phyloP scores from a whole-genome alignment of 1,139 yeast species.

The Fermentozyma sake region DNA sequence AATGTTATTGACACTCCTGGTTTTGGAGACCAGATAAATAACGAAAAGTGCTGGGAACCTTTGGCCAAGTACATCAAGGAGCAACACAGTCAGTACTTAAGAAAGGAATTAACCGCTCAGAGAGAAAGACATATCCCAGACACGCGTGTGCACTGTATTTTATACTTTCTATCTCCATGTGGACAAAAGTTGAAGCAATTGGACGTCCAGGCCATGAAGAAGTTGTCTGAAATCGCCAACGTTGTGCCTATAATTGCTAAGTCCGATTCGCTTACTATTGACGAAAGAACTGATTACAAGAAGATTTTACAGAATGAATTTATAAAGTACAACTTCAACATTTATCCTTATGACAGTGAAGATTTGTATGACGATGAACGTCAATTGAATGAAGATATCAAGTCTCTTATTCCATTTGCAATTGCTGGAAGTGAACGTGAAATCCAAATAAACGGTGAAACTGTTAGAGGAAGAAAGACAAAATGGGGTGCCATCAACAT shows the following conservation, averaged over 20 bases:
- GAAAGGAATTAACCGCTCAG: slow-evolving; percentile 94
- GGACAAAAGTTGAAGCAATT: slow-evolving; percentile 75
- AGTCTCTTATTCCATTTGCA: slow-evolving; percentile 88
- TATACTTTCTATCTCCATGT: slow-evolving; percentile 88
- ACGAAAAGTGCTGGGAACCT: slow-evolving; percentile 97
- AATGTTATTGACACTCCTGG: slow-evolving; percentile 97
- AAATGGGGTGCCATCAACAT: slow-evolving; percentile 92
- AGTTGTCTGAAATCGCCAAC: slow-evolving; percentile 84
- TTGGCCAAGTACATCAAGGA: slow-evolving; percentile 92
- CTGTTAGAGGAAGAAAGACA: slow-evolving; percentile 85
- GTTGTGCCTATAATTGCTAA: slow-evolving; percentile 95
- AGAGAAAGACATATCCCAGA: slow-evolving; percentile 82
- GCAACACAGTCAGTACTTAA: slow-evolving; percentile 88
- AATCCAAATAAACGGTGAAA: slow-evolving; percentile 68
- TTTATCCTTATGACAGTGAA: slow-evolving; percentile 83
- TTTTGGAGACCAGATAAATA: slow-evolving; percentile 93
- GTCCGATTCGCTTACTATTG: slow-evolving; percentile 81
- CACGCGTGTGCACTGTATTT: slow-evolving; percentile 91
- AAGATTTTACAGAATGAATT: slow-evolving; percentile 74
- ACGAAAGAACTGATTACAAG: slow-evolving; percentile 78
- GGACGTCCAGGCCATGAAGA: slow-evolving; percentile 79
- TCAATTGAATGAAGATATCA: slow-evolving; percentile 71
- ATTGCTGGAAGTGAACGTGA: slow-evolving; percentile 88
- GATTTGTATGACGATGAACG: slow-evolving; percentile 75
- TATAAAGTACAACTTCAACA: slow-evolving; percentile 62